Conservation (phyloP, 768 basidiomycete species). For the Hemileccinum impolitum region DNA sequence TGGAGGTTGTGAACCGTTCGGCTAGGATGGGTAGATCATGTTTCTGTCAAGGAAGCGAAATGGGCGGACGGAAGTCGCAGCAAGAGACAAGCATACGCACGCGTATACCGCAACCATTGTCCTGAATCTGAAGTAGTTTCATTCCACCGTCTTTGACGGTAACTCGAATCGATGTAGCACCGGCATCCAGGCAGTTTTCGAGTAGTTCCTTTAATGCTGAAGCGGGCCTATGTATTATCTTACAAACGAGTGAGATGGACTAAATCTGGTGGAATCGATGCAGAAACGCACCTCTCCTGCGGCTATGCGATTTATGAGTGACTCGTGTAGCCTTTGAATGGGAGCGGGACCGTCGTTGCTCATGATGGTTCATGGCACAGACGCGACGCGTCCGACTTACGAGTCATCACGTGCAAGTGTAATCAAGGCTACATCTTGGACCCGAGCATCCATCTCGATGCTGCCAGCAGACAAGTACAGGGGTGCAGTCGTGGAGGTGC, state of each 20-base stretch:
- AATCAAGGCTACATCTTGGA: neutral
- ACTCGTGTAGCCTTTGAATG: conserved; percentile 75
- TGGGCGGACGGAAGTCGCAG: neutral
- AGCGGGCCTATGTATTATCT: conserved; percentile 88
- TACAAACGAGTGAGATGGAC: conserved; percentile 17
- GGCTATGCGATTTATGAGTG: conserved; percentile 89
- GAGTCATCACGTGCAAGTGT: neutral
- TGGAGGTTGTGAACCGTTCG: conserved; percentile 94
- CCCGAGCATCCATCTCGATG: conserved; percentile 4
- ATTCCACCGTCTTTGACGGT: conserved; percentile 94
- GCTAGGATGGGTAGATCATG: conserved; percentile 86
- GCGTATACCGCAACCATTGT: conserved; percentile 93
- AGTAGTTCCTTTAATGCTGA: conserved; percentile 95
- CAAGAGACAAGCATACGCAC: conserved; percentile 42
- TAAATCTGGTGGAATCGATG: neutral
- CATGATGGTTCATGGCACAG: neutral
- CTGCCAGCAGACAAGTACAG: conserved; percentile 58
- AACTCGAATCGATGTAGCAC: conserved; percentile 79
- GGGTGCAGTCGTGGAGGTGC: conserved; percentile 87
- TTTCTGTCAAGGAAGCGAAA: conserved; percentile 49
- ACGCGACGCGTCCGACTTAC: neutral
- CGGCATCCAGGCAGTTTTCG: conserved; percentile 95
- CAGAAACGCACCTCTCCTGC: conserved; percentile 54
- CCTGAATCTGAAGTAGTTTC: conserved; percentile 92
- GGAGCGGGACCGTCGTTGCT: conserved; percentile 46